Conservation (phyloP, 2,329 filamentous ascomycete species). For the Ampelomyces quisqualis region DNA sequence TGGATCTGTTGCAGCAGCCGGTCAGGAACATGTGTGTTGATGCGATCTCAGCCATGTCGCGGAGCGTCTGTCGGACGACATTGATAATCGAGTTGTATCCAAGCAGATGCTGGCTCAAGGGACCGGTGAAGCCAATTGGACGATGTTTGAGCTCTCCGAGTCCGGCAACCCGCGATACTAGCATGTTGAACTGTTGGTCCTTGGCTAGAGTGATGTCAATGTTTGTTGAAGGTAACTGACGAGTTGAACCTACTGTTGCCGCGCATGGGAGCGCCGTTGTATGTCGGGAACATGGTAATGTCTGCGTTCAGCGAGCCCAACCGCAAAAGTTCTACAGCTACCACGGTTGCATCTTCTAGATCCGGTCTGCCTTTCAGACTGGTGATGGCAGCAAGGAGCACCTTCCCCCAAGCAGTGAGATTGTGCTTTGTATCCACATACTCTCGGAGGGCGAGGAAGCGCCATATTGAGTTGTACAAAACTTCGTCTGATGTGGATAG, state of each 20-base stretch:
- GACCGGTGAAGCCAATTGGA: slow-evolving; percentile 88
- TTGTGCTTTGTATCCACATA: slow-evolving; percentile 79
- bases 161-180: slow-evolving; percentile 84
- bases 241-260: slow-evolving; percentile 50
- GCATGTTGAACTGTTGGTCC: slow-evolving; percentile 73
- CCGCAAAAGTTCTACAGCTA: slow-evolving; percentile 82
- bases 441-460: slow-evolving; percentile 83
- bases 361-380: slow-evolving; percentile 59
- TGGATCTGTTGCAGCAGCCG: slow-evolving; percentile 71
- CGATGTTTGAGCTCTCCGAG: slow-evolving; percentile 80
- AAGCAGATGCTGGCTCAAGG: slow-evolving; percentile 84
- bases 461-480: slow-evolving; percentile 75
- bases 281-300: slow-evolving; percentile 57
- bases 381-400: slow-evolving; percentile 69
- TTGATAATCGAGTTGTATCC: slow-evolving; percentile 82
- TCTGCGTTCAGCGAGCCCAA: slow-evolving; percentile 75
- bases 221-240: slow-evolving; percentile 14
- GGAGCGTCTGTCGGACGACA: slow-evolving; percentile 73
- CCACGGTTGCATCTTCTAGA: slow-evolving; percentile 74
- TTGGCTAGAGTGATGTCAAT: slow-evolving; percentile 54
- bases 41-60: slow-evolving; percentile 82
- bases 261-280: slow-evolving; percentile 60
- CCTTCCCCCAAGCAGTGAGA: slow-evolving; percentile 77
- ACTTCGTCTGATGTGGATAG: slow-evolving; percentile 70
- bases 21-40: slow-evolving; percentile 77